Evolutionary conservation across 2,329 filamentous ascomycete species (phyloP).

Genomic region (Diaporthe vaccinii): DNA sequence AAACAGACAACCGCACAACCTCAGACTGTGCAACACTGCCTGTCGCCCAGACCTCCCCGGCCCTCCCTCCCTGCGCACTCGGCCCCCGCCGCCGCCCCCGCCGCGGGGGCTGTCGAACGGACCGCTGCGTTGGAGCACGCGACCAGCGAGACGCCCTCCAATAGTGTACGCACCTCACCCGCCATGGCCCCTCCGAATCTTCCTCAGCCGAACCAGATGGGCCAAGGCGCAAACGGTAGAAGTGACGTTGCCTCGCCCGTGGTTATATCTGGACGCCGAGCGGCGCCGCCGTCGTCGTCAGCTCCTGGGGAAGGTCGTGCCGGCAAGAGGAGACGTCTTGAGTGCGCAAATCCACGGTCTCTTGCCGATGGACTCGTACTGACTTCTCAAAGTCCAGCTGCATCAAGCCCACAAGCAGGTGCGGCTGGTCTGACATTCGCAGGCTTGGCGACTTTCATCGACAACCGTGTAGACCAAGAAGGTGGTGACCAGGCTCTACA

Average conservation of each 20-base stretch:
- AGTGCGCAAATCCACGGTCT: constrained; percentile 34
- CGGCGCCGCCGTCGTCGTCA: background rate
- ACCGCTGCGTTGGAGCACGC: constrained; percentile 1
- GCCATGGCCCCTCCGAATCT: constrained; percentile 35
- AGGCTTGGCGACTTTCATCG: constrained; percentile 13
- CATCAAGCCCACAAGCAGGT: background rate
- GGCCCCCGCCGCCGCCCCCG: background rate
- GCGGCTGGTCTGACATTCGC: background rate
- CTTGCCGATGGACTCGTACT: constrained; percentile 39
- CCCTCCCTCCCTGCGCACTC: background rate
- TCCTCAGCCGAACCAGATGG: background rate
- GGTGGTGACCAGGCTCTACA: constrained; percentile 42
- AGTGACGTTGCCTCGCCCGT: background rate
- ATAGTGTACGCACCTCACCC: background rate
- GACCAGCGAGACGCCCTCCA: background rate
- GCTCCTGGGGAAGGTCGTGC: constrained; percentile 5
- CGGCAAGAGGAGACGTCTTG: constrained; percentile 36
- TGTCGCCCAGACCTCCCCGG: background rate
- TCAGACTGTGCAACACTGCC: background rate
- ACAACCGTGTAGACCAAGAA: constrained; percentile 4
- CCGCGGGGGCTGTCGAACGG: background rate
- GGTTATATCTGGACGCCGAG: background rate
- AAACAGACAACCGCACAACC: constrained; percentile 7
- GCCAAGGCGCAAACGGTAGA: background rate
- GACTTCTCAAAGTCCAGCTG: background rate